phyloP scores from a whole-genome alignment of 2,329 filamentous ascomycete genomes.

The Aspergillus quadricinctus region DNA sequence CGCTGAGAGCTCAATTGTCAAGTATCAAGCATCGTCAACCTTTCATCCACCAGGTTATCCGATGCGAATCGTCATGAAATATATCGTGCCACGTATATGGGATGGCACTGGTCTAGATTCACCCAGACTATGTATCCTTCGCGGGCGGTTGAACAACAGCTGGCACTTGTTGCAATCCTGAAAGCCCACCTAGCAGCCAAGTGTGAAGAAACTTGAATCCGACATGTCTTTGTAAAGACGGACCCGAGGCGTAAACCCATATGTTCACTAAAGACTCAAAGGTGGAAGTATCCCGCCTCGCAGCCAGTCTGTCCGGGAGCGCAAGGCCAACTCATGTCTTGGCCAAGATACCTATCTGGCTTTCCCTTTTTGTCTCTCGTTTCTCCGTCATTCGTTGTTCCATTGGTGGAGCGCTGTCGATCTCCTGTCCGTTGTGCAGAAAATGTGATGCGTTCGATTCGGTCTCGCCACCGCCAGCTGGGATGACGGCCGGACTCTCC shows the following conservation, averaged over 20 bases:
- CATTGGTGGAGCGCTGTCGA: slow-evolving; percentile 37
- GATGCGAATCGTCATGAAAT: background rate
- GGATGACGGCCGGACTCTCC: slow-evolving; percentile 43
- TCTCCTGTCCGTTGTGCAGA: slow-evolving; percentile 3
- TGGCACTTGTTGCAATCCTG: background rate
- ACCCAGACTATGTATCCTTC: background rate
- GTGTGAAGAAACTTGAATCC: background rate
- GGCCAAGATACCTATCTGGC: slow-evolving; percentile 1
- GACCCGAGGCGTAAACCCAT: too few relatives aligned
- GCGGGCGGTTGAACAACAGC: background rate
- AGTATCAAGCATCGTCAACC: background rate
- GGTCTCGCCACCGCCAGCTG: slow-evolving; percentile 49
- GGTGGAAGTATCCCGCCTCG: too few relatives aligned
- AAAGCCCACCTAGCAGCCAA: background rate
- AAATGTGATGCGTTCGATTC: slow-evolving; percentile 27
- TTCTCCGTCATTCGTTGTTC: slow-evolving; percentile 19
- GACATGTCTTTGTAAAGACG: background rate
- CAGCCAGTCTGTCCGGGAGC: background rate
- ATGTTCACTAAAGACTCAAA: background rate
- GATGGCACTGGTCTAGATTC: background rate
- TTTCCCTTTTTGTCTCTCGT: slow-evolving; percentile 7
- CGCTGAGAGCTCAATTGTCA: background rate
- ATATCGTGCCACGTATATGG: slow-evolving; percentile 4
- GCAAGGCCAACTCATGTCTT: slow-evolving; percentile 5
- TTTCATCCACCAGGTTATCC: background rate